Evolutionary conservation across 106 monocot genomes (phyloP).

Genomic region (Agapanthus africanus): DNA sequence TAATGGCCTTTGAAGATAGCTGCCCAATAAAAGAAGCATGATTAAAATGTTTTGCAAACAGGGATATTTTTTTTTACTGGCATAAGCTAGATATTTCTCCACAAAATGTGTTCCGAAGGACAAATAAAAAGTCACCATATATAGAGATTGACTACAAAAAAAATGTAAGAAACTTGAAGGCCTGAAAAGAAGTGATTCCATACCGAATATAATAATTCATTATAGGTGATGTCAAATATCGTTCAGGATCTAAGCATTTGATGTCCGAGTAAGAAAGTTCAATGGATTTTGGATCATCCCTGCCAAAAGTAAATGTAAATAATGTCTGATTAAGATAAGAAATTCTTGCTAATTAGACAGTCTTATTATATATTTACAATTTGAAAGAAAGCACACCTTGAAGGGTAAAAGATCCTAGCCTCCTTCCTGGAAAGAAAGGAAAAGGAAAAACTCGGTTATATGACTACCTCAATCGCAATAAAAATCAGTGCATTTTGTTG

Average conservation of each 20-base stretch:
- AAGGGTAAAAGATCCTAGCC: constrained; percentile 68
- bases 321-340: not conserved
- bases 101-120: too few relatives aligned
- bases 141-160: not conserved
- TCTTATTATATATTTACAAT: not conserved
- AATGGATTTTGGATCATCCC: constrained; percentile 63
- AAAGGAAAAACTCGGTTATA: not conserved
- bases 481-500: too few relatives aligned
- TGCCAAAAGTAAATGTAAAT: constrained; percentile 13
- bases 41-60: too few relatives aligned
- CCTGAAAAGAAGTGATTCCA: constrained; percentile 14
- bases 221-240: constrained; percentile 68
- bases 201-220: constrained; percentile 92
- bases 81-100: too few relatives aligned
- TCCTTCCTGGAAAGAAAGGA: constrained; percentile 66
- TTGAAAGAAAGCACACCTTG: constrained; percentile 39
- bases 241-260: constrained; percentile 71
- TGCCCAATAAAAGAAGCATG: constrained; percentile 2
- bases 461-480: not conserved
- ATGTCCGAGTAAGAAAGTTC: constrained; percentile 64
- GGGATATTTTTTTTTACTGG: too few relatives aligned
- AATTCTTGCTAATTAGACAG: not conserved
- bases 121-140: too few relatives aligned
- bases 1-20: constrained; percentile 35
- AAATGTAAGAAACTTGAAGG: not conserved